These are phyloP conservation scores for Leucosporidium yakuticum DNA, from an alignment of 768 basidiomycete species.

Conservation along the genomic window DNA sequence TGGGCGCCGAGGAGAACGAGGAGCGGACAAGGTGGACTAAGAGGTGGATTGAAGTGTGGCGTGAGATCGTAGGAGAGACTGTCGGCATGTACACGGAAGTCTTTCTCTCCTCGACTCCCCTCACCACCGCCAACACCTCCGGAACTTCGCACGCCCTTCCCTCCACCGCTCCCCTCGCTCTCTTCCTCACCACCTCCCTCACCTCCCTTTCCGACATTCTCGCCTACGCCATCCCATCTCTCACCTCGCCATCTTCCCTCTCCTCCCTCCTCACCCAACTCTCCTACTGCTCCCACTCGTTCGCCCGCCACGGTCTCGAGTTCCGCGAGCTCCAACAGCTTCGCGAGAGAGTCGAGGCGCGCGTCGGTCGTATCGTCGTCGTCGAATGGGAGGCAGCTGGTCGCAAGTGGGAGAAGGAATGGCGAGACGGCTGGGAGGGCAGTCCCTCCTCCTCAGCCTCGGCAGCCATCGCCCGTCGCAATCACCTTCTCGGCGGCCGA, in stretches of 20 bases:
- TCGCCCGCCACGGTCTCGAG: slow-evolving; percentile 85
- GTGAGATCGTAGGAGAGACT: slow-evolving; percentile 49
- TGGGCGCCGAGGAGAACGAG: slow-evolving; percentile 32
- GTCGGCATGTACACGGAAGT: slow-evolving; percentile 46
- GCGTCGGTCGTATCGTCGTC: slow-evolving; percentile 12
- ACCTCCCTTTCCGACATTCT: slow-evolving; percentile 47
- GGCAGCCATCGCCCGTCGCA: neutral
- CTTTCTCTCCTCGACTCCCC: slow-evolving; percentile 38
- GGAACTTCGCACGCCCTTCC: neutral
- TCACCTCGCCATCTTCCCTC: slow-evolving; percentile 55
- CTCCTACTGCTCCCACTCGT: slow-evolving; percentile 85
- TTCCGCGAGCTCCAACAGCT: slow-evolving; percentile 60
- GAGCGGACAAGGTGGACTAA: slow-evolving; percentile 45
- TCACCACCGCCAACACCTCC: neutral
- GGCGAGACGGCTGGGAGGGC: slow-evolving; percentile 28
- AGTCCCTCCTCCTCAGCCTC: neutral
- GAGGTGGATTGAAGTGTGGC: slow-evolving; percentile 47
- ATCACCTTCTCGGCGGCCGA: neutral
- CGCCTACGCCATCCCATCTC: slow-evolving; percentile 52
- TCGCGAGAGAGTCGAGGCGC: slow-evolving; percentile 12
- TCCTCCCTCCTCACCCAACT: slow-evolving; percentile 84
- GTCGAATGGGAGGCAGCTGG: slow-evolving; percentile 20
- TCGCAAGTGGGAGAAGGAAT: slow-evolving; percentile 29
- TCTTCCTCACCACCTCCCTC: slow-evolving; percentile 53
- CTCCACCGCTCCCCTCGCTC: slow-evolving; percentile 52